Base-by-base conservation (phyloP, 768 basidiomycete genomes). In the Mycena floridula region DNA sequence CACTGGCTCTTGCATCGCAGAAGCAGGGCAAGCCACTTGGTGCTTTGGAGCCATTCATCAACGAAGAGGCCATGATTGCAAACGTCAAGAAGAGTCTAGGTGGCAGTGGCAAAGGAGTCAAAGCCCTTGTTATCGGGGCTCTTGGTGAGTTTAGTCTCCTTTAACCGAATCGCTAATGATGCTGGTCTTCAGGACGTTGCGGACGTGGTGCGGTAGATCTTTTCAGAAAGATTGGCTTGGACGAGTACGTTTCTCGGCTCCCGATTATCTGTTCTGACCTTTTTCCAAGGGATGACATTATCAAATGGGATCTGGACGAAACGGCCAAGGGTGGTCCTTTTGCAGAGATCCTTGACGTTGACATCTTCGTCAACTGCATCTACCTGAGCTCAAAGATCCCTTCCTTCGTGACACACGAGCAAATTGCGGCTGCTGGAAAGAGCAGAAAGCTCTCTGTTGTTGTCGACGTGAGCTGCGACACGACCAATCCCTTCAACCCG, bases 361-460 rank as follows among this genome's bases (percentile, higher is more conserved):
- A 99, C 67, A 82, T 99, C 56, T 97, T 99, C 58, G 81, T 98
- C 74, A 99, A 99, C 71, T 98, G 96, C 76, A 99, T 99, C 63
- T 98, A 98, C 65, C 83, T 99, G 41, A 82, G 81, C n/a, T 79
- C 82, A 15, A 61, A 72, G 48, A 92, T 95, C 44, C 90, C 91
- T 0, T 68, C 82, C n/a, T 98, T 97, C 63, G 48, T 96, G 39
- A 82, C 82, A 4, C 61, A 67, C 22, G 79, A 86, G 35, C 78
- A 79, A 47, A 85, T 96, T 51, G 64, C 64, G n/a, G 72, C 73
- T 18, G 89, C 87, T 11, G 91, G 93, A 21, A 64, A 69, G 44
- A 54, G 65, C 15, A 74, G 96, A 48, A 72, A 74, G 45, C 65
- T 99, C 48, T 72, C 79, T 20, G 82, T 94, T 23, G 81, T 97